Evolutionary conservation across 2,329 filamentous ascomycete genomes (phyloP).

Genomic region (Pseudogymnoascus sp.): DNA sequence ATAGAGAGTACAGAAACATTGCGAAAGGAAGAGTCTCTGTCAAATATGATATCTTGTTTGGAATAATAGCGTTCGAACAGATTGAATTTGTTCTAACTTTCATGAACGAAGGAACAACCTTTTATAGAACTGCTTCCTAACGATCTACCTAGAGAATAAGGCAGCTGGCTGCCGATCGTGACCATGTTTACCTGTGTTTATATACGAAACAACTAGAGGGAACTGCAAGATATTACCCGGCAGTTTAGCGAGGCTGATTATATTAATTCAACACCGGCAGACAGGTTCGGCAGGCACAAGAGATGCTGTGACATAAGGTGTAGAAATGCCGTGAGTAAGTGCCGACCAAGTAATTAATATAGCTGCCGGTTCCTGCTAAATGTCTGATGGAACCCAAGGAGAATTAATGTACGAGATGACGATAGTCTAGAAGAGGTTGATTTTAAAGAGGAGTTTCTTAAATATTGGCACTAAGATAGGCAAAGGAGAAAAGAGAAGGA

Average conservation of each 20-base stretch:
- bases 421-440: too few relatives aligned
- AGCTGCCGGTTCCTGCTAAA: background rate
- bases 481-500: too few relatives aligned
- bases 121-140: background rate
- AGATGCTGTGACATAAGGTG: background rate
- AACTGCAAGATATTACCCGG: background rate
- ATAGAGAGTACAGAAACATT: background rate
- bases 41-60: background rate
- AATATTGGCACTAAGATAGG: too few relatives aligned
- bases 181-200: background rate
- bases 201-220: background rate
- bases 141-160: background rate
- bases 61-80: background rate
- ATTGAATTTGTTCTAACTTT: background rate
- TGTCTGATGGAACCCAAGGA: background rate
- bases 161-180: background rate
- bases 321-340: background rate
- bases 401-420: too few relatives aligned
- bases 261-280: background rate
- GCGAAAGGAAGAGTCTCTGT: background rate
- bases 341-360: background rate
- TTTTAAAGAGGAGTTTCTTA: too few relatives aligned
- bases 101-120: background rate
- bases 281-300: background rate
- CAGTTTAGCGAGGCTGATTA: background rate